phyloP scores from a whole-genome alignment of 2,329 filamentous ascomycete species.

The Penicillium sp. region DNA sequence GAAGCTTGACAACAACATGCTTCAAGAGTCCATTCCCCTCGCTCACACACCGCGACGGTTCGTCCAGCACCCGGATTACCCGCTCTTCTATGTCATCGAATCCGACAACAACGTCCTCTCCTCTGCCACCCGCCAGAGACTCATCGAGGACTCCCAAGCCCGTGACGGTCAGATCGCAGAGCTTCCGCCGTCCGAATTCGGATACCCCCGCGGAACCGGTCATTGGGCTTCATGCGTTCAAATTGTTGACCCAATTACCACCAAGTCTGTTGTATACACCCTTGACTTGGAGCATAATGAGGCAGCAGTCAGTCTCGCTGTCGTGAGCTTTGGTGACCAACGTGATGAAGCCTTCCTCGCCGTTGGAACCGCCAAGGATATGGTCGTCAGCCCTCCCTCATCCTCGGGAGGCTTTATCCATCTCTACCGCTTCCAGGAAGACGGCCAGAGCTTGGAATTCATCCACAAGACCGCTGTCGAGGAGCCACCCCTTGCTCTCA shows the following conservation, averaged over 20 bases:
- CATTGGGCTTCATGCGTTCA: constrained; percentile 97
- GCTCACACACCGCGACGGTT: constrained; percentile 89
- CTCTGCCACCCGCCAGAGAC: constrained; percentile 70
- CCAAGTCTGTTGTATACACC: constrained; percentile 73
- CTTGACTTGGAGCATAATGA: constrained; percentile 88
- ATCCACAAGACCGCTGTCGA: constrained; percentile 96
- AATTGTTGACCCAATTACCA: constrained; percentile 77
- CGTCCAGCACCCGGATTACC: constrained; percentile 81
- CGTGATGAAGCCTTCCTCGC: constrained; percentile 89
- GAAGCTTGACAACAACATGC: constrained; percentile 79
- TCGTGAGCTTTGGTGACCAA: constrained; percentile 83
- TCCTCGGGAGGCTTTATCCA: constrained; percentile 83
- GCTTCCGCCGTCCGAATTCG: constrained; percentile 79
- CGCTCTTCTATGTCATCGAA: constrained; percentile 92
- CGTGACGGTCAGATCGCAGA: constrained; percentile 72
- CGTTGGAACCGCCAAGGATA: constrained; percentile 90
- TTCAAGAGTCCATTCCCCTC: constrained; percentile 82
- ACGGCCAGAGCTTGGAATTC: constrained; percentile 86
- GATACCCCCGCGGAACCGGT: constrained; percentile 77
- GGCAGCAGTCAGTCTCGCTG: constrained; percentile 80
- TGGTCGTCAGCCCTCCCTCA: constrained; percentile 74
- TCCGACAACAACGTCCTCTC: constrained; percentile 90
- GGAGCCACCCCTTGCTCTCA: constrained; percentile 82
- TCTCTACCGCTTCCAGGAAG: constrained; percentile 84
- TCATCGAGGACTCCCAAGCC: constrained; percentile 70